Evolutionary conservation across 495 filamentous ascomycete species (phyloP).

Genomic region (Penicillium coprophilum): DNA sequence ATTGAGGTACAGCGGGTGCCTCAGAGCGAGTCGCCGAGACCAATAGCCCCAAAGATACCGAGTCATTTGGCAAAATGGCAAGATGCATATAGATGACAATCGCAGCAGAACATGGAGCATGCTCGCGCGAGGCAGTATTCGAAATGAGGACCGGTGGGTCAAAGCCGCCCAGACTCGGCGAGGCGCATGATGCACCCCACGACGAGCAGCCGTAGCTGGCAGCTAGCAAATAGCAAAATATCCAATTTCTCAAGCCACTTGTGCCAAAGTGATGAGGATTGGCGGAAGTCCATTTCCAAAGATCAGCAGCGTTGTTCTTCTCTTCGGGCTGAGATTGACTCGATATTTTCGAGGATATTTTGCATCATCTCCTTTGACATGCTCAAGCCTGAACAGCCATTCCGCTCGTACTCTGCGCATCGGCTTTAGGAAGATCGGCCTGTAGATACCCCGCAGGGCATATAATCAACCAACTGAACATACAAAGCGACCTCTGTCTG

Average conservation of each 20-base stretch:
- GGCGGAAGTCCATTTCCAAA: background rate
- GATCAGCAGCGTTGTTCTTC: background rate
- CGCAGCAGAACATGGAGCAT: background rate
- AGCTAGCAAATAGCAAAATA: background rate
- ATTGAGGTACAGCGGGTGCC: background rate
- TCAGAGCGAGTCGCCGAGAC: background rate
- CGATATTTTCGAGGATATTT: background rate
- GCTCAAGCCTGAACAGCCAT: constrained; percentile 43
- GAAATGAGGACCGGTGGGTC: background rate
- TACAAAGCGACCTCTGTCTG: background rate
- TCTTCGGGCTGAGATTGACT: background rate
- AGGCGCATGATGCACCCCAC: background rate
- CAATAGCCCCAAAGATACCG: background rate
- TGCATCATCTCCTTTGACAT: background rate
- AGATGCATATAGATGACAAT: background rate
- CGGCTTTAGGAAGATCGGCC: constrained; percentile 47
- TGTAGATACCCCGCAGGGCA: constrained; percentile 19
- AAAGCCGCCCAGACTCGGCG: background rate
- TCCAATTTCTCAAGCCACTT: background rate
- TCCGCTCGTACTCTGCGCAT: constrained; percentile 33
- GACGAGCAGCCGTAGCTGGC: background rate
- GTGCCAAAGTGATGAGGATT: background rate
- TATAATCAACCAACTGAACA: constrained; percentile 17
- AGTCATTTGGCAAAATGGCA: background rate
- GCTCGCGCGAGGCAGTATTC: background rate